Evolutionary conservation across 2,329 filamentous ascomycete genomes (phyloP), one percentile per base, ranked within the genome.

Genomic region (Neospermospora avenae): DNA sequence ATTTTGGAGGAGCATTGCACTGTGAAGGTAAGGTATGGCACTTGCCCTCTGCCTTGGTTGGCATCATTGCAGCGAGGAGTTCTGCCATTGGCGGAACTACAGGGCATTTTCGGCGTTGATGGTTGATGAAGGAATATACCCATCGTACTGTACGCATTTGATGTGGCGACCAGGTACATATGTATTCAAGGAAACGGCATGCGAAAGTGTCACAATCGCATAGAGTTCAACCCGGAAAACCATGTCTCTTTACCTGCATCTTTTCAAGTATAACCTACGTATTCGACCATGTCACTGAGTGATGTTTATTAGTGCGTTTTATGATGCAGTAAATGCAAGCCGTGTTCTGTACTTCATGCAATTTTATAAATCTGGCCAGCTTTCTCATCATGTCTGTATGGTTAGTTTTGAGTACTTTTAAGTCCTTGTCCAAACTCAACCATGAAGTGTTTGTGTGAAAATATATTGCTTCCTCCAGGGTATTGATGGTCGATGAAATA

Each of bases 401-500:
- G 20, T 18, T n/a, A 42, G 6, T 18, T 4, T n/a, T 42, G 3
- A 42, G 4, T 8, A 18, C 4, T 20, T 42, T 42, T 8, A 42
- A 42, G 7, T 22, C 3, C 7, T 18, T 42, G 16, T 18, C n/a
- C 37, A 41, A 22, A 42, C 6, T 42, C 20, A 42, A 6, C n/a
- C 39, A 8, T 22, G n/a, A 42, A 20, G n/a, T 18, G n/a, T 51
- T 35, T 51, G 28, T 51, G 13, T 20, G 39, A 24, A 34, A 18
- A 28, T 48, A 35, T 28, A 41, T 28, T 37, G 20, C 55, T 57
- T 28, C 14, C 28, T 31, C 41, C 60, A 60, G 66, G 66, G 66
- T 69, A 68, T 69, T 61, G n/a, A 55, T 61, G 56, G 24, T 18
- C 51, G 31, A 57, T 34, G 22, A 59, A 58, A 22, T 55, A 18